These are phyloP conservation scores for Phytopythium aichiense DNA, from an alignment of 352 stramenopile species.

Conservation along the genomic window DNA sequence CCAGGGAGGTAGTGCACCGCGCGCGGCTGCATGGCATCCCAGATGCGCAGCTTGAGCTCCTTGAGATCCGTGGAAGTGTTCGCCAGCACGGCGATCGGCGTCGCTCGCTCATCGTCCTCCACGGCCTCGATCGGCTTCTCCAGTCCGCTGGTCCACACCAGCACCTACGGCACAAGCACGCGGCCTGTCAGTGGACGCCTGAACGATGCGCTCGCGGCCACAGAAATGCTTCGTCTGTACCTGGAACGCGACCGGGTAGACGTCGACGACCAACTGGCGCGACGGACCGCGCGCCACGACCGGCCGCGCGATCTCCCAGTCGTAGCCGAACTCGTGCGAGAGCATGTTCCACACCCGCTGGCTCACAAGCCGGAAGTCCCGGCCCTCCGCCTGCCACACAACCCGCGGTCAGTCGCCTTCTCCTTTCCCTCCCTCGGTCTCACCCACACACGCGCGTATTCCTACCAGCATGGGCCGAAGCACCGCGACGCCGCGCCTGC, in stretches of 20 bases:
- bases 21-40: slow-evolving; percentile 23
- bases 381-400: slow-evolving; percentile 41
- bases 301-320: slow-evolving; percentile 66
- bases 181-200: not conserved
- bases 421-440: not conserved
- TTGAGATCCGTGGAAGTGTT: slow-evolving; percentile 33
- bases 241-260: slow-evolving; percentile 74
- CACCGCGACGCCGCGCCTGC: slow-evolving; percentile 40
- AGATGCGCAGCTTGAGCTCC: slow-evolving; percentile 45
- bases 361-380: slow-evolving; percentile 65
- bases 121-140: slow-evolving; percentile 20
- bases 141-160: slow-evolving; percentile 20
- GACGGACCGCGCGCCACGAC: slow-evolving; percentile 44
- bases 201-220: not conserved
- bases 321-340: slow-evolving; percentile 52
- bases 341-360: slow-evolving; percentile 67
- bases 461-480: slow-evolving; percentile 52
- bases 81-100: slow-evolving; percentile 37
- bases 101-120: slow-evolving; percentile 24
- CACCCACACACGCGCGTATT: not conserved
- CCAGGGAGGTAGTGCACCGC: slow-evolving; percentile 36
- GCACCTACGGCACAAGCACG: slow-evolving; percentile 12
- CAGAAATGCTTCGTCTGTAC: slow-evolving; percentile 14
- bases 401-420: not conserved
- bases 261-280: slow-evolving; percentile 47